These are phyloP conservation scores for Colletotrichum tamarilloi DNA, from an alignment of 2,329 filamentous ascomycete genomes.

Conservation along the genomic window DNA sequence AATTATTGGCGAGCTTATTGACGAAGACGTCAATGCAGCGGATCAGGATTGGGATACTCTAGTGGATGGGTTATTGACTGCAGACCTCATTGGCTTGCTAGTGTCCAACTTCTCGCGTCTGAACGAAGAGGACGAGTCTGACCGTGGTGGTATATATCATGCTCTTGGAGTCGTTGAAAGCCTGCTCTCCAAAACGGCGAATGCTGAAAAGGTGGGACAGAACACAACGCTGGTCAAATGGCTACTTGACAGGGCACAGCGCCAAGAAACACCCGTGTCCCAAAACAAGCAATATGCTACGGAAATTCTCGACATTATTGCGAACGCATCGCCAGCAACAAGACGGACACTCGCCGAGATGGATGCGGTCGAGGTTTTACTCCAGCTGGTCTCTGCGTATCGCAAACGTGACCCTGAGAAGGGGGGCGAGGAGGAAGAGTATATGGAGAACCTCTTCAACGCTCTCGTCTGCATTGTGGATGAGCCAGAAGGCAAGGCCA, in stretches of 20 bases:
- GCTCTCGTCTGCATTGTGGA: slow-evolving; percentile 84
- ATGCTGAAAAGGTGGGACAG: slow-evolving; percentile 78
- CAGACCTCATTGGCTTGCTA: slow-evolving; percentile 79
- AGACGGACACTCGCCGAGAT: slow-evolving; percentile 70
- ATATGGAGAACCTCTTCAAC: slow-evolving; percentile 94
- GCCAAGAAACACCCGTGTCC: slow-evolving; percentile 73
- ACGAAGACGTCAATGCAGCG: slow-evolving; percentile 88
- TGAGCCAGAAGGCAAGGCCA: slow-evolving; percentile 77
- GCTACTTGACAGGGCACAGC: slow-evolving; percentile 80
- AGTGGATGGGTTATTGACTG: slow-evolving; percentile 73
- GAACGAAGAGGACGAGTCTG: slow-evolving; percentile 77
- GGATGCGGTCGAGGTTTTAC: slow-evolving; percentile 81
- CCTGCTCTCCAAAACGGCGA: slow-evolving; percentile 75
- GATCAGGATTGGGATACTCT: slow-evolving; percentile 84
- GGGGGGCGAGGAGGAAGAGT: slow-evolving; percentile 92
- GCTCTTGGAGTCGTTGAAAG: slow-evolving; percentile 87
- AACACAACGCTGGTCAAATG: slow-evolving; percentile 78
- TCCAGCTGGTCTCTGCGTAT: slow-evolving; percentile 87
- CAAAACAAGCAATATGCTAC: slow-evolving; percentile 98
- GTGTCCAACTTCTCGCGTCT: slow-evolving; percentile 83
- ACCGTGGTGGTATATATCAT: slow-evolving; percentile 88
- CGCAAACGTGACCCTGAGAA: slow-evolving; percentile 87
- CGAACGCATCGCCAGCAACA: slow-evolving; percentile 79
- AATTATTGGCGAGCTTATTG: slow-evolving; percentile 89
- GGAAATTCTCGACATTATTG: slow-evolving; percentile 89